Evolutionary conservation across 2,329 filamentous ascomycete species (phyloP).

Genomic region (Monilinia fructigena): DNA sequence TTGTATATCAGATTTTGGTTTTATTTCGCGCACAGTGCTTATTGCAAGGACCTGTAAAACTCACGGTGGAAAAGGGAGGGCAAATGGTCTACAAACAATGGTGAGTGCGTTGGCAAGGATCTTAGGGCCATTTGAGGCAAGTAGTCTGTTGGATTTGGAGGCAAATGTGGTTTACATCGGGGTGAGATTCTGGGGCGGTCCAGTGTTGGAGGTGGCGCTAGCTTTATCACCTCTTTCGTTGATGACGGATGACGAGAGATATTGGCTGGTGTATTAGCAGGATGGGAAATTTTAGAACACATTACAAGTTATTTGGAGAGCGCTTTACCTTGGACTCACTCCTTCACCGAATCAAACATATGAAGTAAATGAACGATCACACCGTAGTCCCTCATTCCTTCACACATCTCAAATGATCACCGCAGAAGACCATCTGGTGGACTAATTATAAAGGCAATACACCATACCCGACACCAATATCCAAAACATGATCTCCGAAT

Average conservation of each 20-base stretch:
- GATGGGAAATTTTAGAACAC: background rate
- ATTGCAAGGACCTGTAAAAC: conserved; percentile 1
- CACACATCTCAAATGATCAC: background rate
- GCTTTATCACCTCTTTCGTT: conserved; percentile 13
- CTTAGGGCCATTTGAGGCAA: conserved; percentile 12
- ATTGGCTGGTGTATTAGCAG: background rate
- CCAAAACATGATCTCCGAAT: background rate
- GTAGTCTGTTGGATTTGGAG: conserved; percentile 4
- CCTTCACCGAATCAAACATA: background rate
- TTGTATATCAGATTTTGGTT: conserved; percentile 12
- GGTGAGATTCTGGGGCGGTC: conserved; percentile 7
- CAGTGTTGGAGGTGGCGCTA: background rate
- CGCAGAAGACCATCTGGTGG: too few species aligned
- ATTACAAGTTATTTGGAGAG: background rate
- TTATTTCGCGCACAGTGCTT: background rate
- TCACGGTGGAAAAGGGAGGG: conserved; percentile 1
- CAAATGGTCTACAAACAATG: conserved; percentile 9
- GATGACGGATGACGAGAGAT: conserved; percentile 3
- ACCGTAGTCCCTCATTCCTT: background rate
- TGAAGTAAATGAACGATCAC: background rate
- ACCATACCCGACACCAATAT: too few species aligned
- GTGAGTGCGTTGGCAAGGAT: conserved; percentile 1
- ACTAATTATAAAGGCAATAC: too few species aligned
- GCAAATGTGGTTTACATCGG: background rate
- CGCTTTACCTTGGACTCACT: background rate